phyloP scores from a whole-genome alignment of 2,329 filamentous ascomycete species.

The Cordyceps javanica region DNA sequence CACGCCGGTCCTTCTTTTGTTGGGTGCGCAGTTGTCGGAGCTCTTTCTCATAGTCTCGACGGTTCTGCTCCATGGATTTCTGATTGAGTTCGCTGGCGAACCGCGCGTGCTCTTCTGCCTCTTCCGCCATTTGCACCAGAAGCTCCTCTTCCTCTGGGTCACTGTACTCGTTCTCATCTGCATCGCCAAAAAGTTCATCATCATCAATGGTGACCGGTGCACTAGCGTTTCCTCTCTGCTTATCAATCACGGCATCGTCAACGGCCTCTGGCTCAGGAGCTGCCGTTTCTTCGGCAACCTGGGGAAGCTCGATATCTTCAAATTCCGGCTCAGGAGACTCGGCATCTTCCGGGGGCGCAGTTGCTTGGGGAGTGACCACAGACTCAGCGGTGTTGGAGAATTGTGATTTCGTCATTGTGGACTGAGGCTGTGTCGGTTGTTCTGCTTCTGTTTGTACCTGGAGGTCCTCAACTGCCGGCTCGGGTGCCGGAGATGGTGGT shows the following conservation, averaged over 20 bases:
- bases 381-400: background rate
- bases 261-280: background rate
- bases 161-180: slow-evolving; percentile 69
- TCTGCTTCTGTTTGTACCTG: background rate
- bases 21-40: slow-evolving; percentile 82
- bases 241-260: background rate
- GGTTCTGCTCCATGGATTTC: slow-evolving; percentile 62
- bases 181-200: slow-evolving; percentile 42
- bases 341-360: slow-evolving; percentile 2
- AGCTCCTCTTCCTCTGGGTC: slow-evolving; percentile 92
- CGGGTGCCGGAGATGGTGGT: slow-evolving; percentile 26
- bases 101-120: slow-evolving; percentile 88
- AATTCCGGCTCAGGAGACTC: slow-evolving; percentile 25
- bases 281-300: slow-evolving; percentile 8
- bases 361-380: background rate
- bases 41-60: slow-evolving; percentile 78
- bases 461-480: slow-evolving; percentile 10
- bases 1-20: slow-evolving; percentile 91
- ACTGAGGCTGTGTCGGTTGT: background rate
- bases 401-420: background rate
- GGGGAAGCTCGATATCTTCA: slow-evolving; percentile 29
- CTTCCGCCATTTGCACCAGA: slow-evolving; percentile 75
- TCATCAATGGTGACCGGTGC: slow-evolving; percentile 22
- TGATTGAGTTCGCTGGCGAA: slow-evolving; percentile 86
- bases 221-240: background rate